Percentiles rank a stretch among this genome's conserved stretches.
Evolutionary conservation across 257 asterid genomes (phyloP).

Genomic region (Solanum sejunctum): DNA sequence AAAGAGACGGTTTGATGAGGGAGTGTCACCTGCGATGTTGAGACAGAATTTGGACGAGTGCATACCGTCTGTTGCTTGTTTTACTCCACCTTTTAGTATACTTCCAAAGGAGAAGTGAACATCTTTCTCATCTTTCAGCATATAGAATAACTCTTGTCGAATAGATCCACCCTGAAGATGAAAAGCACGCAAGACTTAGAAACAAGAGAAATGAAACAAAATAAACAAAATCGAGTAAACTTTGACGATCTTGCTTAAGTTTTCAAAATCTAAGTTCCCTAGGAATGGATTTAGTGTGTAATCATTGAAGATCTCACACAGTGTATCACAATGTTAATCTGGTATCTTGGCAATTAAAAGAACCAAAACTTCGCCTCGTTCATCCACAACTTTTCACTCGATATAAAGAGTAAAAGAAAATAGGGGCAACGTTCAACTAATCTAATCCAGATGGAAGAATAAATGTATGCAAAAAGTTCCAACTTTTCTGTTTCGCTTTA

Average conservation of each 20-base stretch:
- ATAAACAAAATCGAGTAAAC: neutral
- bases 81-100: slow-evolving; percentile 41
- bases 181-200: neutral
- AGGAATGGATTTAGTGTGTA: neutral
- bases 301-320: neutral
- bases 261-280: neutral
- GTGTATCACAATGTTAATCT: neutral
- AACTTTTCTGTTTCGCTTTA: neutral
- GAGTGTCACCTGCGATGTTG: slow-evolving; percentile 78
- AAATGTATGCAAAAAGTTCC: neutral
- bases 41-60: slow-evolving; percentile 67
- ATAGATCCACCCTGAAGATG: slow-evolving; percentile 52
- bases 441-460: neutral
- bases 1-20: slow-evolving; percentile 76
- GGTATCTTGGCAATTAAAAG: neutral
- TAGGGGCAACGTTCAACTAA: neutral
- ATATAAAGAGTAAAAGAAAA: neutral
- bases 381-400: neutral
- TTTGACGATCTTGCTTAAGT: neutral
- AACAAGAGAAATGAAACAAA: neutral
- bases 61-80: slow-evolving; percentile 52
- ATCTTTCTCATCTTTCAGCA: slow-evolving; percentile 54
- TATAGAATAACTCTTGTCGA: slow-evolving; percentile 53
- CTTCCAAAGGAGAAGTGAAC: slow-evolving; percentile 69
- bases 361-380: neutral